Percentiles rank a stretch among this genome's conserved stretches.
Conservation (phyloP, 2,329 filamentous ascomycete species). For the Neofusicoccum parvum region DNA sequence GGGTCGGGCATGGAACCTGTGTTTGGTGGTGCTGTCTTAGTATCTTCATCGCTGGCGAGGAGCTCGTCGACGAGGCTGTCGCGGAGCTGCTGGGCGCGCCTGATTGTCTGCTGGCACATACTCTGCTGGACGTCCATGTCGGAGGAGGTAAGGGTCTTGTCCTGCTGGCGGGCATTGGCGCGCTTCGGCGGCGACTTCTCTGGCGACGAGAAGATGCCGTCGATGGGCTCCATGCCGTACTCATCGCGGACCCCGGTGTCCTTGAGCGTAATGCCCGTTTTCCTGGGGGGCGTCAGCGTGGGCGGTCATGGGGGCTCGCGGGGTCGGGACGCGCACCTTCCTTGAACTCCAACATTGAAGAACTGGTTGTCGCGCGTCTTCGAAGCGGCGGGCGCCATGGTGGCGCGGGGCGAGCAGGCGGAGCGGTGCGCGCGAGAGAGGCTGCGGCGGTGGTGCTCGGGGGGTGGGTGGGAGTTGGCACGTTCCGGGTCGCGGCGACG, state of each 20-base stretch:
- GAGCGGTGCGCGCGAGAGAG: not conserved
- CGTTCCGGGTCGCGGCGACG: not conserved
- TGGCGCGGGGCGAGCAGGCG: not conserved
- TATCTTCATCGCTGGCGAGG: constrained; percentile 10
- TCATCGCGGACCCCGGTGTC: constrained; percentile 83
- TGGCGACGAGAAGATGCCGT: constrained; percentile 87
- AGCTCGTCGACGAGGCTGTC: constrained; percentile 10
- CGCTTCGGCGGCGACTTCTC: constrained; percentile 58
- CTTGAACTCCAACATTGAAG: constrained; percentile 44
- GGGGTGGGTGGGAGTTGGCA: not conserved
- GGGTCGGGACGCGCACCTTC: constrained; percentile 32
- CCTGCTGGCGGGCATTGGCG: constrained; percentile 32
- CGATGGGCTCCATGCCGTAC: constrained; percentile 86
- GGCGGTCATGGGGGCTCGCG: not conserved
- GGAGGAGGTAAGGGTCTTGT: constrained; percentile 52
- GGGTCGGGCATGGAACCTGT: constrained; percentile 55
- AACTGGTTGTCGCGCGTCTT: constrained; percentile 43
- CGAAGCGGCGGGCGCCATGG: constrained; percentile 36
- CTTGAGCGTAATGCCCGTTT: constrained; percentile 82
- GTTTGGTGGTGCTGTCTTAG: not conserved
- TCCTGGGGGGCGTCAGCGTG: constrained; percentile 55
- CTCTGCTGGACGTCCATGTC: constrained; percentile 67
- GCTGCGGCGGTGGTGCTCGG: not conserved
- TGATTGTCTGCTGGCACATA: constrained; percentile 38
- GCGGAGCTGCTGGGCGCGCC: not conserved